Base-by-base conservation (phyloP, 139 green algal genomes). In the Ettlia oleoabundans region DNA sequence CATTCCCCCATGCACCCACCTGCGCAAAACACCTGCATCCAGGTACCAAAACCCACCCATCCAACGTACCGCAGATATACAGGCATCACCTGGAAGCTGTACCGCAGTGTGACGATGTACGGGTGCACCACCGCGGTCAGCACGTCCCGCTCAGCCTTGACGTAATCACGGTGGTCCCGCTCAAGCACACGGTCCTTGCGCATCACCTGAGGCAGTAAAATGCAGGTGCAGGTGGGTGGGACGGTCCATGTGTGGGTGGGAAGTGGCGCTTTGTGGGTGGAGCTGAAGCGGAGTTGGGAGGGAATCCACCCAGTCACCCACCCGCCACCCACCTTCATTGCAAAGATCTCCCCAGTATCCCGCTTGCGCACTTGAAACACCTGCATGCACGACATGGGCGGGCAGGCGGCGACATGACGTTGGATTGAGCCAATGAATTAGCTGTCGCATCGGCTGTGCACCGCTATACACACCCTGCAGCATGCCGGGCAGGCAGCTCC, bases 91-190 rank as follows among this genome's bases (percentile, higher is more conserved):
- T 98, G 96, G 88, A 99, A 99, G 13, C 93, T 97, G 82, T 94
- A 98, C 42, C 93, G 88, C 82, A 99, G 81, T 18, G 89, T 94
- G 33, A 99, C 97, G 47, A 99, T 98, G 94, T 97, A 99, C 21
- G 97, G 97, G 89, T 99, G 97, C 40, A 93, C 78, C 28, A 99
- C 90, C 6, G 89, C 74, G 3, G 94, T 99, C 22, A 99, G 91
- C 78, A 98, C 90, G 78, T 99, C 93, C 0, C 95, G 83, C 92
- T 99, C 97, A 1, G 91, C 89, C 1, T 82, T 64, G 67, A 99
- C 93, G 80, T 99, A 99, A 37, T 97, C 93, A 2, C 78, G 65
- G 83, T 99, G 96, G 80, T 98, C 94, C 64, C 89, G 91, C 86
- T 96, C 91, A 80, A 99, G 83, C 80, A 99, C 98, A 70, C 84